A percentile compares a stretch with the other conserved stretches of the same genome.
Conservation (phyloP, 31 red algal species). For the Asparagopsis taxiformis region DNA sequence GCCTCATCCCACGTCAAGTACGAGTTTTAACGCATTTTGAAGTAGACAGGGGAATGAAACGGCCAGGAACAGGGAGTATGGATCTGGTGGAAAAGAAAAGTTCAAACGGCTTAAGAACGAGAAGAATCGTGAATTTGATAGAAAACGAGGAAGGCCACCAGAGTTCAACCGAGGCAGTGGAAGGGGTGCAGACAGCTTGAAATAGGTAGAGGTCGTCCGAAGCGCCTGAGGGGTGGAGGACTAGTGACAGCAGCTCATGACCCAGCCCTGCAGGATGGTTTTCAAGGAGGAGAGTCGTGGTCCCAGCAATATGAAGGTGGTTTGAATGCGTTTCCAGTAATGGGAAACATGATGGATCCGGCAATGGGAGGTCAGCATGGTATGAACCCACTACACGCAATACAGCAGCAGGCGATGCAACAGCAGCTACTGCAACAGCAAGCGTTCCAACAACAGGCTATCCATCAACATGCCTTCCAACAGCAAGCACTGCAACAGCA, state of each 20-base stretch:
- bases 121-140: constrained; percentile 16
- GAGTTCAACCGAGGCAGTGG: constrained; percentile 21
- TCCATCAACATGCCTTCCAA: constrained; percentile 34
- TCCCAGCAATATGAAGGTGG: constrained; percentile 3
- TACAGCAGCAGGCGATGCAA: constrained; percentile 28
- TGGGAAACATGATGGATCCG: neutral
- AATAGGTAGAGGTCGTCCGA: constrained; percentile 16
- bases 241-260: neutral
- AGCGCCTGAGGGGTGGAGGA: neutral
- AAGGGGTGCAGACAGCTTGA: constrained; percentile 12
- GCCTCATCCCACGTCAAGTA: neutral
- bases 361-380: constrained; percentile 8
- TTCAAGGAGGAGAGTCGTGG: constrained; percentile 13
- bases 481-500: constrained; percentile 29
- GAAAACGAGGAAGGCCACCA: constrained; percentile 21
- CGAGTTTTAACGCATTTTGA: neutral
- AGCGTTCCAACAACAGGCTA: constrained; percentile 33
- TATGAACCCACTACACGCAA: constrained; percentile 13
- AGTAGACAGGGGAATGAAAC: neutral
- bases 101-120: constrained; percentile 18
- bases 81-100: neutral
- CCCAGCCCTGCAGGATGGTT: neutral
- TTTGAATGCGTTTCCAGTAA: constrained; percentile 2
- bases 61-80: constrained; percentile 4
- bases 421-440: constrained; percentile 49